These are phyloP conservation scores for Trichoderma asperelloides DNA, from an alignment of 495 filamentous ascomycete species.

Conservation along the genomic window DNA sequence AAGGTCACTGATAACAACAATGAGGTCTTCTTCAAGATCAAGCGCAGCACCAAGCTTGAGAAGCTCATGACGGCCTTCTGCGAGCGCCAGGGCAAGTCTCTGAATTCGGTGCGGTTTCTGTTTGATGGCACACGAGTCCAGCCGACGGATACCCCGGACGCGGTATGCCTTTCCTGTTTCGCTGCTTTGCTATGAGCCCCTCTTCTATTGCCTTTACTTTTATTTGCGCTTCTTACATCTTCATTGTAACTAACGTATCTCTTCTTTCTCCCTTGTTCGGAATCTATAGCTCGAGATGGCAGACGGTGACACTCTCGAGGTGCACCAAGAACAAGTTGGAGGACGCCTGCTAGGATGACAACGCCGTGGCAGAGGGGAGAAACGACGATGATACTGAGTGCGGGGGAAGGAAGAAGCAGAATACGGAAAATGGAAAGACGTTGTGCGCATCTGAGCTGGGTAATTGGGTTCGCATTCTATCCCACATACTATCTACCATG, in stretches of 20 bases:
- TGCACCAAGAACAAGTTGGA: constrained; percentile 97
- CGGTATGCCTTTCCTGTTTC: constrained; percentile 50
- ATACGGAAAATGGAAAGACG: background rate
- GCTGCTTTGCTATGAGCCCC: background rate
- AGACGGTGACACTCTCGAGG: constrained; percentile 93
- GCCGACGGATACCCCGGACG: constrained; percentile 81
- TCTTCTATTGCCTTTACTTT: background rate
- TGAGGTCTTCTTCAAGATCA: constrained; percentile 99
- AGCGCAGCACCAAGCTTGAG: constrained; percentile 88
- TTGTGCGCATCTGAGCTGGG: background rate
- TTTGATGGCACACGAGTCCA: constrained; percentile 92
- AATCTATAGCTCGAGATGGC: constrained; percentile 77
- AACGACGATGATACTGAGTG: background rate
- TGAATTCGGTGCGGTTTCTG: constrained; percentile 80
- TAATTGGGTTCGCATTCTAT: background rate
- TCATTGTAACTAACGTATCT: background rate
- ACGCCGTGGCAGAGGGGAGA: background rate
- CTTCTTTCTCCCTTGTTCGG: background rate
- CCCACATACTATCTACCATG: background rate
- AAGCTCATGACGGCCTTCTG: constrained; percentile 99
- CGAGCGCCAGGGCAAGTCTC: constrained; percentile 84
- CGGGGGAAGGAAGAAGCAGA: background rate
- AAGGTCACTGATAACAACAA: constrained; percentile 99
- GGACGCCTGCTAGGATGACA: constrained; percentile 32
- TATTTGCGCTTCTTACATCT: background rate